phyloP scores from a whole-genome alignment of 352 stramenopile genomes.

The Globisporangium radiosum region DNA sequence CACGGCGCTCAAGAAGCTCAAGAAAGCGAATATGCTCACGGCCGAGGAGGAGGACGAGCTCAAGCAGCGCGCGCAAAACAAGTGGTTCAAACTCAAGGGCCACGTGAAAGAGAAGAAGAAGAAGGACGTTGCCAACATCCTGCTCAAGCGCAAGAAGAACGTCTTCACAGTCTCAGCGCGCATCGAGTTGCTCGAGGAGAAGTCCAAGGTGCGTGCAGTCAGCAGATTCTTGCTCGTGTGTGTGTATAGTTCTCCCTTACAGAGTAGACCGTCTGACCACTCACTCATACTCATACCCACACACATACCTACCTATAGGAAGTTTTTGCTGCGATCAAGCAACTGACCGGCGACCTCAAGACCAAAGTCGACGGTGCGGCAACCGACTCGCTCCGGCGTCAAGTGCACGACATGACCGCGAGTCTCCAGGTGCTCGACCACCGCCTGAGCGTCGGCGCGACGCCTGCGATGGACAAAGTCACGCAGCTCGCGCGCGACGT shows the following conservation, averaged over 20 bases:
- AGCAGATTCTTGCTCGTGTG: too few relatives aligned
- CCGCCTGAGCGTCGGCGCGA: slow-evolving; percentile 26
- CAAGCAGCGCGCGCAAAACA: slow-evolving; percentile 52
- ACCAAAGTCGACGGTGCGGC: slow-evolving; percentile 36
- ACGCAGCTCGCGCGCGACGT: slow-evolving; percentile 35
- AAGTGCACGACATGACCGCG: slow-evolving; percentile 45
- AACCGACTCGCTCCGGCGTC: slow-evolving; percentile 41
- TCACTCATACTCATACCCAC: background rate
- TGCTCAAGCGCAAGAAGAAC: slow-evolving; percentile 77
- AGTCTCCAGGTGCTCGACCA: slow-evolving; percentile 43
- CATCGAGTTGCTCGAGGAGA: slow-evolving; percentile 68
- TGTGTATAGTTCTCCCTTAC: too few relatives aligned
- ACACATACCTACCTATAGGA: slow-evolving; percentile 16
- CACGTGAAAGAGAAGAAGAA: slow-evolving; percentile 77
- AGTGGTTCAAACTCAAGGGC: slow-evolving; percentile 66
- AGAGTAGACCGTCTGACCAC: background rate
- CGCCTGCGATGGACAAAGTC: slow-evolving; percentile 36
- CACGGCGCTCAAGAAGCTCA: slow-evolving; percentile 60
- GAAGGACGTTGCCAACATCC: slow-evolving; percentile 64
- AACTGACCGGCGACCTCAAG: slow-evolving; percentile 48
- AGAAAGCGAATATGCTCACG: slow-evolving; percentile 49
- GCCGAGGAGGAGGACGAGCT: slow-evolving; percentile 54
- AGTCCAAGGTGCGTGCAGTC: slow-evolving; percentile 28
- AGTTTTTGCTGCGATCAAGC: slow-evolving; percentile 57
- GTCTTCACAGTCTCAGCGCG: slow-evolving; percentile 69